phyloP scores from a whole-genome alignment of 192 early-diverging fungal species.

The Endogone sp. region DNA sequence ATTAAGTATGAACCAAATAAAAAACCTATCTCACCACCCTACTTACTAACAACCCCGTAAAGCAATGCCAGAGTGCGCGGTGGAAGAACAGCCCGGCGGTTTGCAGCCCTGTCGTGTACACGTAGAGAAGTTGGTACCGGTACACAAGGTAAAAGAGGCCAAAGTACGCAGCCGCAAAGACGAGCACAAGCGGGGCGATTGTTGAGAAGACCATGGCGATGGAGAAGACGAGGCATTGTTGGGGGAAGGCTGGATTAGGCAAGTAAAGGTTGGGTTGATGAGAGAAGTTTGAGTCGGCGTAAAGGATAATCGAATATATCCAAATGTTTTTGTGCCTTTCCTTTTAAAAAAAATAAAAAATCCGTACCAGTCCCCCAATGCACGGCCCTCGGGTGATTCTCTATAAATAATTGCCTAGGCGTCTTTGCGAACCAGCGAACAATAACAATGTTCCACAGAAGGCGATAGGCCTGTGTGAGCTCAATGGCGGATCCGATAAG shows the following conservation, averaged over 20 bases:
- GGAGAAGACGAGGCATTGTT: conserved; percentile 44
- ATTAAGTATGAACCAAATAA: too few relatives aligned
- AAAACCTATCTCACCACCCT: background rate
- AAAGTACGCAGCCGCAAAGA: conserved; percentile 72
- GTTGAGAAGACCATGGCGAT: conserved; percentile 68
- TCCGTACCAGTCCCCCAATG: conserved; percentile 28
- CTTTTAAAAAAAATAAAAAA: background rate
- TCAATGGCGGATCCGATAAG: conserved; percentile 62
- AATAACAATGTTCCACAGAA: conserved; percentile 53
- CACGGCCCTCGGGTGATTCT: conserved; percentile 32
- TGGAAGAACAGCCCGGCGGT: conserved; percentile 58
- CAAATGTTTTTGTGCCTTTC: background rate
- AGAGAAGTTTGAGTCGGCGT: background rate
- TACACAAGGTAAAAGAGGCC: conserved; percentile 67
- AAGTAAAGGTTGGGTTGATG: background rate
- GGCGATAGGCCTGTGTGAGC: conserved; percentile 52
- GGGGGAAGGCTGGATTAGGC: conserved; percentile 24
- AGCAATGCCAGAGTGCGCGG: conserved; percentile 48
- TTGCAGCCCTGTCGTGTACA: conserved; percentile 47
- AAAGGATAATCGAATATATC: background rate
- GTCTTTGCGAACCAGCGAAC: conserved; percentile 53
- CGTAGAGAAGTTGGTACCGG: conserved; percentile 72
- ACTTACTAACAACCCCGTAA: conserved; percentile 29
- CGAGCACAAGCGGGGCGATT: conserved; percentile 67
- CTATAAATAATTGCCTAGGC: conserved; percentile 49